These are phyloP conservation scores for Talaromyces sp. DNA, from an alignment of 2,329 filamentous ascomycete genomes.

Conservation along the genomic window DNA sequence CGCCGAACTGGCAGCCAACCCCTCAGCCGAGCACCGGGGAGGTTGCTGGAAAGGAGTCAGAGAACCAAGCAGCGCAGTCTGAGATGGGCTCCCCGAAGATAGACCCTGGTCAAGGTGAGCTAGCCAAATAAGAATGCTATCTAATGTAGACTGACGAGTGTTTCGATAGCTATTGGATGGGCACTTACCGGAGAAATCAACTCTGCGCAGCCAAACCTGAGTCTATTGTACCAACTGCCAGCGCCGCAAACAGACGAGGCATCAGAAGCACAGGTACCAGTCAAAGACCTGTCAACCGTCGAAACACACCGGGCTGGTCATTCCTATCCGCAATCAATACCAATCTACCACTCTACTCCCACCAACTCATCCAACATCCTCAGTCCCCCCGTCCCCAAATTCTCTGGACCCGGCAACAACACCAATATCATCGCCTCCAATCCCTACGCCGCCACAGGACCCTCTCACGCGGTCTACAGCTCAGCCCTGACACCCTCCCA, in stretches of 20 bases:
- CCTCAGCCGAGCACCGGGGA: constrained; percentile 23
- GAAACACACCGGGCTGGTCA: constrained; percentile 22
- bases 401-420: constrained; percentile 2
- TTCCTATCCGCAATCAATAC: constrained; percentile 32
- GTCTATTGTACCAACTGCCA: constrained; percentile 70
- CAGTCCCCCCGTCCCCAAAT: constrained; percentile 5
- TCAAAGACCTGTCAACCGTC: constrained; percentile 28
- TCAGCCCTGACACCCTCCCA: constrained; percentile 3
- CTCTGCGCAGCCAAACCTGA: constrained; percentile 77
- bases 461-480: constrained; percentile 3
- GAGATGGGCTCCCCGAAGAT: constrained; percentile 45
- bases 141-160: constrained; percentile 23
- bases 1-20: constrained; percentile 47
- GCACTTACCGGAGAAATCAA: constrained; percentile 85
- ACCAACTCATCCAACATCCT: background rate
- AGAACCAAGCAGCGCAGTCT: constrained; percentile 25
- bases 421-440: background rate
- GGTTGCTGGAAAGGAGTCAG: constrained; percentile 23
- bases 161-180: constrained; percentile 67
- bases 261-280: constrained; percentile 28
- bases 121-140: background rate
- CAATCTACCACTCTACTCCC: constrained; percentile 21
- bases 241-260: constrained; percentile 28
- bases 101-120: constrained; percentile 51
- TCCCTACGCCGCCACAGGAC: background rate